Evolutionary conservation across 768 basidiomycete species (phyloP), one percentile per base, ranked within the genome.

Genomic region (Lactifluus volemus): DNA sequence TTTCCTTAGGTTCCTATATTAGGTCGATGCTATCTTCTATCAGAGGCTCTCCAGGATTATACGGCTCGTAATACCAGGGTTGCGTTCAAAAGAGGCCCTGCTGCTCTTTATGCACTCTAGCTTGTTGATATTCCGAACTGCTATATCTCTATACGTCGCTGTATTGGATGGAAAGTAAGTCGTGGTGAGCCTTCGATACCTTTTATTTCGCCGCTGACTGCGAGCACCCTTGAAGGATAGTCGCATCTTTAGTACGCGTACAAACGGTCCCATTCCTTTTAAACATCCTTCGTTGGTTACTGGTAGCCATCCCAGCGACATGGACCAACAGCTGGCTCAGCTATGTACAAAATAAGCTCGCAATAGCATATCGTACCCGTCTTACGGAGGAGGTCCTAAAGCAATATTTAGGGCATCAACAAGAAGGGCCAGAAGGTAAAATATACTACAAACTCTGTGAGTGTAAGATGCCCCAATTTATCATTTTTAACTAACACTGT

Each of bases 1-100:
- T n/a, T 17, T 58, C 51, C 41, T 58, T 7, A 58, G 34, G 15
- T 42, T 25, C 32, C 17, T 29, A 54, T 49, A 48, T 60, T 49
- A 93, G 86, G 87, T 96, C n/a, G 96, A 98, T 72, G 89, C 89
- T 2, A 71, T 91, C 19, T 98, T 98, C 75, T 95, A 93, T 68
- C 80, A 84, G 63, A 83, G 92, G 9, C 79, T 99, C 19, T 79
- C 81, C 25, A 74, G 74, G 34, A 86, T 99, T 53, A 77, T 97
- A 41, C 80, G 84, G 19, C 97, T 98, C 52, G 89, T 95, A 21
- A 92, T 98, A 58, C 96, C 95, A 4, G 80, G 86, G 47, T 72
- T 92, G 58, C 83, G 83, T 47, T 92, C 89, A 8, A 91, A 92
- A 66, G 95, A 98, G 72, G 92, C 93, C 0, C 73, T 89, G 55